Evolutionary conservation across 2,329 filamentous ascomycete species (phyloP), one percentile per base, ranked within the genome.

Genomic region (Aspergillus cejpii): DNA sequence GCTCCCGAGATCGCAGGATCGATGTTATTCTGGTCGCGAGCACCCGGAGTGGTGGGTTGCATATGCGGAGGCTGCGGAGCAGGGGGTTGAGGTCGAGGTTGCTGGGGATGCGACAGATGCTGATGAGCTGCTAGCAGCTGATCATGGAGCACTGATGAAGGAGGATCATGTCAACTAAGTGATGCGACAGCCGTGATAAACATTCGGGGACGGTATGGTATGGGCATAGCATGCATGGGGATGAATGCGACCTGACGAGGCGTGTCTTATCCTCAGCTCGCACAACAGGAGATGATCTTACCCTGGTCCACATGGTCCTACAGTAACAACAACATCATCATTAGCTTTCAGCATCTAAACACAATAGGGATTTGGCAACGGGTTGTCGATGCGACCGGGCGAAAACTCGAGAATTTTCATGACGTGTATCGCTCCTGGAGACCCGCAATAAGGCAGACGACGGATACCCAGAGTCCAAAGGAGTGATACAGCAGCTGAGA

Each of bases 1-100:
- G 69, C 54, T 47, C 76, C 75, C 6, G 75, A 72, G 51, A 80
- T 80, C 39, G 75, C 76, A 29, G 77, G 78, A 58, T 80, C 77
- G 54, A 80, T 79, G 55, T 79, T 76, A 52, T 74, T 71, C 47
- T 77, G 69, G 49, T 70, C 66, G 57, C 70, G 73, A 44, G 71
- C 67, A 46, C 68, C 68, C 10, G 66, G 59, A 24, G 67, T 63
- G 41, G 59, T 63, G 5, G 65, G 58, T 59, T 69, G 57, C 59
- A 69, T 51, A 49, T 66, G 63, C 48, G 59, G 60, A 43, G 64
- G 70, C 57, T 69, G 63, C 24, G 72, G 58, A 50, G 69, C 56
- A 50, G 69, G 64, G 36, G 70, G 65, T 50, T 70, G 68, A 11
- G 68, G 59, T 15, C 66, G 65, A 27, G 56, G 53, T 42, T 58